Evolutionary conservation across 2,329 filamentous ascomycete species (phyloP).

Genomic region (Talaromyces marneffei): DNA sequence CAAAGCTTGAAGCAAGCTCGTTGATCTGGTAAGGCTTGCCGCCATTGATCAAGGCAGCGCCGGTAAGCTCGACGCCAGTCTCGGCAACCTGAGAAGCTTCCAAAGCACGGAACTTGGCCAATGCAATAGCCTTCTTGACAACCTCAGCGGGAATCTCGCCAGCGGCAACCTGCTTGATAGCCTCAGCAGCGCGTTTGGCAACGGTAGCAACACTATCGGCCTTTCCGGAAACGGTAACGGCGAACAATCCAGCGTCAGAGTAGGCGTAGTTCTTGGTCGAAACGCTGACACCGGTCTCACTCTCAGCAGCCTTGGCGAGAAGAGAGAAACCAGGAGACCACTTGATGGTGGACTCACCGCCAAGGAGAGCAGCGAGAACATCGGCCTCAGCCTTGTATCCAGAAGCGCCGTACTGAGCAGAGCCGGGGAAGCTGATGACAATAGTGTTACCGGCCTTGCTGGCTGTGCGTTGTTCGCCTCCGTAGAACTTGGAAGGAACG

Average conservation of each 20-base stretch:
- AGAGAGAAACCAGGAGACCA: slow-evolving; percentile 92
- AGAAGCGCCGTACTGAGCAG: slow-evolving; percentile 62
- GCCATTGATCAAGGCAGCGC: slow-evolving; percentile 73
- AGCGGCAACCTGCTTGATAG: slow-evolving; percentile 72
- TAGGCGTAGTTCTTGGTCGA: slow-evolving; percentile 75
- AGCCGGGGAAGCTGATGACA: slow-evolving; percentile 88
- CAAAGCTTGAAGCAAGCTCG: slow-evolving; percentile 70
- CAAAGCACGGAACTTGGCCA: slow-evolving; percentile 87
- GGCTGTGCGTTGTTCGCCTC: slow-evolving; percentile 86
- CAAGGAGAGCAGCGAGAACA: slow-evolving; percentile 82
- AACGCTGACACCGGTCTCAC: slow-evolving; percentile 60
- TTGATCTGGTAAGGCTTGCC: slow-evolving; percentile 79
- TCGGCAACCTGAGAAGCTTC: slow-evolving; percentile 73
- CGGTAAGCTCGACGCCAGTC: slow-evolving; percentile 74
- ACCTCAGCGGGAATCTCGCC: slow-evolving; percentile 76
- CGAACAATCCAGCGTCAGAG: slow-evolving; percentile 88
- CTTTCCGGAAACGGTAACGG: slow-evolving; percentile 71
- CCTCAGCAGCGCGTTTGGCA: slow-evolving; percentile 70
- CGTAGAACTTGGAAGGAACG: slow-evolving; percentile 76
- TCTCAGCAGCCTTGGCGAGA: slow-evolving; percentile 69
- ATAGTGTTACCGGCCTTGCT: slow-evolving; percentile 72
- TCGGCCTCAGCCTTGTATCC: slow-evolving; percentile 84
- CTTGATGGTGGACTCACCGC: slow-evolving; percentile 87
- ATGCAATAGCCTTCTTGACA: slow-evolving; percentile 82
- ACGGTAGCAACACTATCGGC: slow-evolving; percentile 67